Evolutionary conservation across 228 moss, liverwort and hornwort species (phyloP), one percentile per base, ranked within the genome.

Genomic region (Sphagnum magellanicum): DNA sequence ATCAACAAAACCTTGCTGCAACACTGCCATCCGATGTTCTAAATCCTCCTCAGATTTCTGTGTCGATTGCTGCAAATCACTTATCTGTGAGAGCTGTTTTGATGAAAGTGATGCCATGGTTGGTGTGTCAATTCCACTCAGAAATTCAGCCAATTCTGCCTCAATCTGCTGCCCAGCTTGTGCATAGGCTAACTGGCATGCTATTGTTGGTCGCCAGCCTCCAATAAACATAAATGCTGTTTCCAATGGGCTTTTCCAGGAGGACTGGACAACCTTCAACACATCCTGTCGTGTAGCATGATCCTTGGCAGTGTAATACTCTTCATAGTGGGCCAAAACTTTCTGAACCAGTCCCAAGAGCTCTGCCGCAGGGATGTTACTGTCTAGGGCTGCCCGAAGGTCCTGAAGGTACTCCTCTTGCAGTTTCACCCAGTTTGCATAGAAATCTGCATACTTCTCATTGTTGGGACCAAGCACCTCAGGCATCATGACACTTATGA

Each of bases 161-260:
- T 88, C 84, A 14, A 88, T 70, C 60, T 88, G 79, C 48, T 77
- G 77, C 63, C 84, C 87, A 55, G 79, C 74, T 61, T 81, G 81
- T 1, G 87, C 79, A 60, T 84, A 88, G 16, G 81, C 87, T 5
- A 88, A 79, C 58, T 81, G 81, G 49, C 81, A 84, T 0, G 74
- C 72, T 75, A 75, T 81, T 9, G 87, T 77, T 16, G 87, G 87
- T 10, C 87, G 81, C 87, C 87, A 88, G 8, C 87, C 87, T 8
- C 87, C 87, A 17, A 88, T 88, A 81, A 84, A 88, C 66, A 77
- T 62, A 61, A 88, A 84, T 49, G 81, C 84, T 50, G 63, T 75
- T 57, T 88, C 87, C 72, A 88, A 67, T 12, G 87, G 87, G 68
- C 71, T 79, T 53, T 75, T 77, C 87, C 87, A 88, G 5, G 70